phyloP scores from a whole-genome alignment of 179 eudicot genomes.

The Drosera spatulata region DNA sequence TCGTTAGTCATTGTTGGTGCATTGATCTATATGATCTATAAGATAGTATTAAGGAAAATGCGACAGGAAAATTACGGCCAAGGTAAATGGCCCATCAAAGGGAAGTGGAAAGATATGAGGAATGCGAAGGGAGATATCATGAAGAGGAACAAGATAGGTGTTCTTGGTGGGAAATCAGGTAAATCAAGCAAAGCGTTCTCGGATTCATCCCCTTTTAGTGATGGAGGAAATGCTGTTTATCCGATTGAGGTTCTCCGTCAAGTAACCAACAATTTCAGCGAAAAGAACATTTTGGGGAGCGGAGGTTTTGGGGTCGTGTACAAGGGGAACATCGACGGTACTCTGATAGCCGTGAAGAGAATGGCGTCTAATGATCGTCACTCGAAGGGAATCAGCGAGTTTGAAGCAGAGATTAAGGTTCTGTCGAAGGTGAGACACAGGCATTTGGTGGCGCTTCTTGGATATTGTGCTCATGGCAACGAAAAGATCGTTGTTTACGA shows the following conservation, averaged over 20 bases:
- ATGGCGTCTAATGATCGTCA: conserved; percentile 4
- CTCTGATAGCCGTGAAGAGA: conserved; percentile 11
- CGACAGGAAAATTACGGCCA: no score
- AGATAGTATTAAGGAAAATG: no score
- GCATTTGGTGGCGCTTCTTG: conserved; percentile 12
- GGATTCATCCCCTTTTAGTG: not conserved
- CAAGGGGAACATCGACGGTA: conserved; percentile 11
- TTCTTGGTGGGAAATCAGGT: no score
- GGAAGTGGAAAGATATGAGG: no score
- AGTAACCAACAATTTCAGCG: conserved; percentile 10
- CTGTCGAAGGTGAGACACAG: conserved; percentile 10
- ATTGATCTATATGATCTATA: conserved; percentile 16
- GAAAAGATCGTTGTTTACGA: conserved; percentile 10
- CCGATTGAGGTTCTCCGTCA: conserved; percentile 11
- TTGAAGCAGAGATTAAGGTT: conserved; percentile 7
- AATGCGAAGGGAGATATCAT: no score
- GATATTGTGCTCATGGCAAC: conserved; percentile 9
- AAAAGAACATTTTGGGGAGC: conserved; percentile 9
- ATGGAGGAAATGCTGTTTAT: conserved; percentile 11
- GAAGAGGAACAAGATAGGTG: no score
- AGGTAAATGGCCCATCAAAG: no score
- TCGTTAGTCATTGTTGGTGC: not conserved
- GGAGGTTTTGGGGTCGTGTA: conserved; percentile 13
- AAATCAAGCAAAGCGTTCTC: no score
- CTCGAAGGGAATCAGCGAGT: conserved; percentile 7